Conservation (phyloP, 164 flowering plant genomes). For the Annona squamosa region DNA sequence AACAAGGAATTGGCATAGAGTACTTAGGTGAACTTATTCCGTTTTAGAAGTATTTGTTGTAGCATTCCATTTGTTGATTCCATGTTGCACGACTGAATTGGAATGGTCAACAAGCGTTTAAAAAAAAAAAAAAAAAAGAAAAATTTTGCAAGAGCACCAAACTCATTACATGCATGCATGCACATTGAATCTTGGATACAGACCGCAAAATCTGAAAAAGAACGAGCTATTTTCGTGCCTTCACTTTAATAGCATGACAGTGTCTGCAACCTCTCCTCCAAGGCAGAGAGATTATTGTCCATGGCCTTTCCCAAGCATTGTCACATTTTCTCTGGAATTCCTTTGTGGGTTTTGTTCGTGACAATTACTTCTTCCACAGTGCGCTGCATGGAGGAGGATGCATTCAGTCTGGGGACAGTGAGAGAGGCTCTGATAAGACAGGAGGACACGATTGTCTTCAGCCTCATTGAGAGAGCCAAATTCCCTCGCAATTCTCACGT, state of each 20-base stretch:
- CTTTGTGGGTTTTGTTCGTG: slow-evolving; percentile 6
- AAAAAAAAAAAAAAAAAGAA: no score
- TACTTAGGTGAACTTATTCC: no score
- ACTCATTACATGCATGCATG: no score
- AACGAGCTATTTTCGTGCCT: neutral
- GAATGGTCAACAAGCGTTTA: no score
- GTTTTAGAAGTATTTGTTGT: no score
- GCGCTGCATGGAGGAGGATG: neutral
- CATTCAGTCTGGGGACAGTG: slow-evolving; percentile 37
- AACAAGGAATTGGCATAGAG: no score
- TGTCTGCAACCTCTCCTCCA: slow-evolving; percentile 1
- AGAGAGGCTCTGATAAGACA: slow-evolving; percentile 57
- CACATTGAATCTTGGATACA: no score
- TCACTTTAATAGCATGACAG: neutral
- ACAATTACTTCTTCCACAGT: neutral
- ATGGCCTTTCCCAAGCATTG: neutral
- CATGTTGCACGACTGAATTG: no score
- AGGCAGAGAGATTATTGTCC: neutral
- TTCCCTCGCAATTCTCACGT: slow-evolving; percentile 45
- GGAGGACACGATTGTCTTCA: slow-evolving; percentile 70
- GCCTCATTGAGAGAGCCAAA: slow-evolving; percentile 67
- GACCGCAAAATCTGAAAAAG: no score
- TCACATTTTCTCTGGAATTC: neutral
- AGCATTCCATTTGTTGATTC: no score
- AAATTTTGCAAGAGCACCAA: no score